A percentile compares a stretch with the other conserved stretches of the same genome.
Conservation (phyloP, 2,329 filamentous ascomycete species). For the Colletotrichum tabaci region DNA sequence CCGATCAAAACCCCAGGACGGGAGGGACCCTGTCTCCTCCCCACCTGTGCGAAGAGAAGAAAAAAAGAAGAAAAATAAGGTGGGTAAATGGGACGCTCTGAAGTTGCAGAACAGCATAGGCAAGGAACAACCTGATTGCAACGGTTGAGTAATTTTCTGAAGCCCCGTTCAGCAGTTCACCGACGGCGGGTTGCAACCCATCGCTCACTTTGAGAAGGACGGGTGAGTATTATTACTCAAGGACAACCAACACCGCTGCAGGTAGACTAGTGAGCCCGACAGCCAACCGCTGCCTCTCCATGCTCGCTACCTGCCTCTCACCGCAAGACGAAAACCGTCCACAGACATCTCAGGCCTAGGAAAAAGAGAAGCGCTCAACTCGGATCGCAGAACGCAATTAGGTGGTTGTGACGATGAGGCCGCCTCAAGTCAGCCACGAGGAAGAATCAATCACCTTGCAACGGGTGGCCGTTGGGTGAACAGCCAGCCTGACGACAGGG, state of each 20-base stretch:
- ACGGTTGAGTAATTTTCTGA: constrained; percentile 16
- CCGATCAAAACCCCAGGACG: constrained; percentile 1
- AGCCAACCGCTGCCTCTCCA: not conserved
- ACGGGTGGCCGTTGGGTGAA: not conserved
- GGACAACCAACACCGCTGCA: not conserved
- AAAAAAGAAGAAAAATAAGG: not conserved
- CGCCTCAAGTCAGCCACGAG: not conserved
- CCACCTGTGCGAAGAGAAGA: constrained; percentile 14
- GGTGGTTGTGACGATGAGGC: not conserved
- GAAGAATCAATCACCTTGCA: not conserved
- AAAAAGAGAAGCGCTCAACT: not conserved
- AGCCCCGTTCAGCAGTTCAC: constrained; percentile 16
- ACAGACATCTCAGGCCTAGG: not conserved
- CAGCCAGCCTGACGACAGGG: constrained; percentile 8
- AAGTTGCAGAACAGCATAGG: not conserved
- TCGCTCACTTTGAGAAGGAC: constrained; percentile 1
- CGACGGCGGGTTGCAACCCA: constrained; percentile 22
- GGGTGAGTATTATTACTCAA: not conserved
- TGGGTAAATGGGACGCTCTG: constrained; percentile 1
- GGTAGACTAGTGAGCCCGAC: constrained; percentile 1
- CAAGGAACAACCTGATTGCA: constrained; percentile 26
- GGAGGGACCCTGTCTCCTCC: constrained; percentile 18
- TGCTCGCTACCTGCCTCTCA: constrained; percentile 1
- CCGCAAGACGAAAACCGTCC: not conserved
- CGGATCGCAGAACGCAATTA: not conserved